phyloP scores from a whole-genome alignment of 768 basidiomycete genomes.

The Leccinum arenicola region DNA sequence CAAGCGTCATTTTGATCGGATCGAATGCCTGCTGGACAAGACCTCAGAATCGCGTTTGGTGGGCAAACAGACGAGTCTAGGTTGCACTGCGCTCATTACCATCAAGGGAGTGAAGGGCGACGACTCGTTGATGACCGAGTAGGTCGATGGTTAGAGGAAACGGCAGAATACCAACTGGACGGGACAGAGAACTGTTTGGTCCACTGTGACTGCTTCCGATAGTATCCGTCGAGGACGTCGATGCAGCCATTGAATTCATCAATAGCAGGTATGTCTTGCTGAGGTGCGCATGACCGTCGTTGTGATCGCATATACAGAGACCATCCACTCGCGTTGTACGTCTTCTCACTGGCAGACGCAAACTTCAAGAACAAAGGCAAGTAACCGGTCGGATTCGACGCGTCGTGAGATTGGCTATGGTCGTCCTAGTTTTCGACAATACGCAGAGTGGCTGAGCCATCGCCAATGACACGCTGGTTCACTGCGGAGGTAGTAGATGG shows the following conservation, averaged over 20 bases:
- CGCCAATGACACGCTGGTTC: conserved; percentile 71
- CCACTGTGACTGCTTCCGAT: conserved; percentile 64
- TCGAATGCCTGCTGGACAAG: conserved; percentile 59
- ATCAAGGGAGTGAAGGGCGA: conserved; percentile 57
- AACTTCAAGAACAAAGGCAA: conserved; percentile 61
- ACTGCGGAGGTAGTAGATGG: conserved; percentile 45
- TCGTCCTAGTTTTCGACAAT: conserved; percentile 53
- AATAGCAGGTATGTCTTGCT: conserved; percentile 46
- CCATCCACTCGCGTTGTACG: conserved; percentile 73
- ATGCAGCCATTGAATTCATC: conserved; percentile 70
- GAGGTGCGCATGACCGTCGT: background rate
- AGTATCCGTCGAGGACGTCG: conserved; percentile 64
- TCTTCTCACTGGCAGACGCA: conserved; percentile 56
- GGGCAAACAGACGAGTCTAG: conserved; percentile 57
- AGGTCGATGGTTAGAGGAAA: conserved; percentile 24
- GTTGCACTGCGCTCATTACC: conserved; percentile 67
- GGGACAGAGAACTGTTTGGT: conserved; percentile 75
- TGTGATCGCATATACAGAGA: conserved; percentile 41
- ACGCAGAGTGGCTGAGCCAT: conserved; percentile 71
- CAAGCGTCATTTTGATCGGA: conserved; percentile 50
- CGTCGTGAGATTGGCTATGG: background rate
- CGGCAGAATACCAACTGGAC: background rate
- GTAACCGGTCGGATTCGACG: background rate
- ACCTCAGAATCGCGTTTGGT: conserved; percentile 70
- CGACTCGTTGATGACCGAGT: conserved; percentile 80